Conservation (phyloP, 257 asterid genomes). For the Nicotiana knightiana region DNA sequence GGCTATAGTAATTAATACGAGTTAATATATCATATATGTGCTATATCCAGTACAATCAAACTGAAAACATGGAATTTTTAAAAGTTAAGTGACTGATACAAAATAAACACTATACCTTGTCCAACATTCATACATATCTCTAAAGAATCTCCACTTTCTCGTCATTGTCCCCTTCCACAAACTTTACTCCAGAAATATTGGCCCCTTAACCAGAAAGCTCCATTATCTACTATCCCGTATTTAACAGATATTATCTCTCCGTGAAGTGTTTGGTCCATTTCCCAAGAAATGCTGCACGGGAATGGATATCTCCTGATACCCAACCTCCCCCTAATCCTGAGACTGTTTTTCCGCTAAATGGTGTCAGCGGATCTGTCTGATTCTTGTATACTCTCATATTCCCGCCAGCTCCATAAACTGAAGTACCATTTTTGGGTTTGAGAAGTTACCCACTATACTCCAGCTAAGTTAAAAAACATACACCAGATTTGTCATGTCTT, state of each 20-base stretch:
- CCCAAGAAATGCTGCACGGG: not conserved
- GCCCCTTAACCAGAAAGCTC: not conserved
- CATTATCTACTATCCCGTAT: not conserved
- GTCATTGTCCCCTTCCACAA: not conserved
- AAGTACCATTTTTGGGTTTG: not conserved
- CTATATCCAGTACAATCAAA: too few species aligned
- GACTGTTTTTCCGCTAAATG: not conserved
- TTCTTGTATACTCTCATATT: not conserved
- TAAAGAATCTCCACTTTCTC: not conserved
- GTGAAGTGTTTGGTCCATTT: slow-evolving; percentile 4
- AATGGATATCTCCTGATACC: not conserved
- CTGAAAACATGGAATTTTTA: too few species aligned
- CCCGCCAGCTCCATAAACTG: not conserved
- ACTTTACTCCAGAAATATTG: not conserved
- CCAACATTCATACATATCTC: not conserved
- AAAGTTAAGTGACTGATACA: too few species aligned
- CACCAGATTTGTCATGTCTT: not conserved
- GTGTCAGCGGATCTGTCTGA: not conserved
- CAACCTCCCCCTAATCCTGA: not conserved
- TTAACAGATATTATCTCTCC: not conserved
- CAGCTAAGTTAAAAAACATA: not conserved
- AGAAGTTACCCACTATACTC: not conserved
- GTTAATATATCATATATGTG: too few species aligned
- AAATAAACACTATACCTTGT: not conserved
- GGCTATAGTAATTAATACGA: too few species aligned